These are phyloP conservation scores for Xylariales sp. DNA, from an alignment of 2,329 filamentous ascomycete species.

Conservation along the genomic window DNA sequence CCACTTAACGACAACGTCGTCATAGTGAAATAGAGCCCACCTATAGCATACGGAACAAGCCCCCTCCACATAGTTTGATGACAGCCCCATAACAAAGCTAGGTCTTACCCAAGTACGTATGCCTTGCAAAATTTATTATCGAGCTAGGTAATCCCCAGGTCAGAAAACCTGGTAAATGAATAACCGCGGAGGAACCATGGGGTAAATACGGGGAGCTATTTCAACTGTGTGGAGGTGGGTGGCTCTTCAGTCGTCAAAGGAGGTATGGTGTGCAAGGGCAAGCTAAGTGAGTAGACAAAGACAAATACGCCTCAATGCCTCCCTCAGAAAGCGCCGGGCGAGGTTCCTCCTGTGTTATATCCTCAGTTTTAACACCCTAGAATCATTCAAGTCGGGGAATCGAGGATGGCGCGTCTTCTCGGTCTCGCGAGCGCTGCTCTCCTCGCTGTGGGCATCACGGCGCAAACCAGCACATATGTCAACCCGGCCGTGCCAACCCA, in stretches of 20 bases:
- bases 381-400: background rate
- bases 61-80: too few relatives aligned
- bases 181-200: background rate
- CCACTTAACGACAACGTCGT: too few relatives aligned
- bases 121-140: too few relatives aligned
- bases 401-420: conserved; percentile 14
- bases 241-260: background rate
- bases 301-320: background rate
- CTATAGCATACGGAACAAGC: too few relatives aligned
- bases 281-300: background rate
- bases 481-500: conserved; percentile 48
- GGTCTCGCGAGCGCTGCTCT: conserved; percentile 16
- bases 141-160: too few relatives aligned
- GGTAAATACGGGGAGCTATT: conserved; percentile 6
- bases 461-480: conserved; percentile 41
- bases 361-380: background rate
- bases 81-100: too few relatives aligned
- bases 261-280: too few relatives aligned
- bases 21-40: too few relatives aligned
- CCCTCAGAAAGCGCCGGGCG: background rate
- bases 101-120: too few relatives aligned
- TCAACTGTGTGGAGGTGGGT: background rate
- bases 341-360: background rate
- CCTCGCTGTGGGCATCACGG: background rate
- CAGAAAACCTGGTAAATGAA: background rate